A percentile compares a stretch with the other conserved stretches of the same genome.
phyloP scores from a whole-genome alignment of 2,329 filamentous ascomycete species.

The Phyllosticta capitalensis region DNA sequence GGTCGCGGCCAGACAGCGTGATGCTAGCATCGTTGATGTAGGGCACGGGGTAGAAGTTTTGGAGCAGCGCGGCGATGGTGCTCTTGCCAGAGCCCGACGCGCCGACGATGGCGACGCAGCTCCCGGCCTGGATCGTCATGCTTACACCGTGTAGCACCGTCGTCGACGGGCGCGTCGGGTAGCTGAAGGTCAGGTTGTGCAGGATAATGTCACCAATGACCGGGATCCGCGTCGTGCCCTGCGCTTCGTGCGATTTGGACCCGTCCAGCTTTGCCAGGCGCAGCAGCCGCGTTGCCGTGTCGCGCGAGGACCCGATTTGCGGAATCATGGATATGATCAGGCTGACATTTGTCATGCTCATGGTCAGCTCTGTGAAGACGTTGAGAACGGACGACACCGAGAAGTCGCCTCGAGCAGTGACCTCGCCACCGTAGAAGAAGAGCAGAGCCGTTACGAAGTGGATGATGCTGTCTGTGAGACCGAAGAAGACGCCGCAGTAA shows the following conservation, averaged over 20 bases:
- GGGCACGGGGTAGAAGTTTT: conserved; percentile 54
- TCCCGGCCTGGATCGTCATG: conserved; percentile 53
- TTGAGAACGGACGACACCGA: conserved; percentile 54
- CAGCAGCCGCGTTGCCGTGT: conserved; percentile 64
- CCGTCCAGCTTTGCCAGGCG: conserved; percentile 54
- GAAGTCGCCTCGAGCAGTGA: conserved; percentile 45
- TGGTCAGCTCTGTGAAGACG: conserved; percentile 74
- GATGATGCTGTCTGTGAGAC: conserved; percentile 63
- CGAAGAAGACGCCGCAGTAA: conserved; percentile 63
- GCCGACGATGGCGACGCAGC: conserved; percentile 70
- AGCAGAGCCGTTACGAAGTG: conserved; percentile 68
- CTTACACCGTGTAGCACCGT: conserved; percentile 54
- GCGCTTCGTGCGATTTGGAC: conserved; percentile 47
- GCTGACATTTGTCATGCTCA: conserved; percentile 66
- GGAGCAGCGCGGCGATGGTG: conserved; percentile 65
- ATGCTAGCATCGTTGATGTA: conserved; percentile 31
- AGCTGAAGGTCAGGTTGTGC: conserved; percentile 58
- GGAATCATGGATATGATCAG: conserved; percentile 66
- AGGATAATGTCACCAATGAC: conserved; percentile 48
- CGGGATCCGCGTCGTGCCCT: conserved; percentile 37
- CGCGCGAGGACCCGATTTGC: conserved; percentile 65
- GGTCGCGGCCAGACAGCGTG: conserved; percentile 49
- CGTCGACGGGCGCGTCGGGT: conserved; percentile 48
- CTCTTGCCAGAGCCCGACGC: conserved; percentile 86
- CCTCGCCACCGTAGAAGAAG: conserved; percentile 69